These are phyloP conservation scores for Arabidopsis lyrata DNA, from an alignment of 441 rosid genomes.

Conservation along the genomic window DNA sequence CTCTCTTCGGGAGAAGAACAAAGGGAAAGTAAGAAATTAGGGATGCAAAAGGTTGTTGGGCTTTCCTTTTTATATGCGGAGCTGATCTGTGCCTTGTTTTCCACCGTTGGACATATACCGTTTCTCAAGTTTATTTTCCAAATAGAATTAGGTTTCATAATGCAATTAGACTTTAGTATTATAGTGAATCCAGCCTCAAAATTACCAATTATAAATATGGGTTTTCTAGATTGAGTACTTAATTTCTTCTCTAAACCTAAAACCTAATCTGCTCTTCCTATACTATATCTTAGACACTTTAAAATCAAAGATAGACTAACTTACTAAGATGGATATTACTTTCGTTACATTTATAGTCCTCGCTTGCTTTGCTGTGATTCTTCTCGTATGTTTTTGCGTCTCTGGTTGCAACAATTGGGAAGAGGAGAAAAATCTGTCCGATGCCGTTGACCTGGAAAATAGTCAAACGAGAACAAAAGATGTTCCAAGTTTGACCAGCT, in stretches of 20 bases:
- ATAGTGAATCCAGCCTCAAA: background rate
- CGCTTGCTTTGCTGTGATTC: background rate
- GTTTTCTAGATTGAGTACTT: background rate
- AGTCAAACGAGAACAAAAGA: background rate
- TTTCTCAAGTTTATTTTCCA: slow-evolving; percentile 2
- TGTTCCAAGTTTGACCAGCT: background rate
- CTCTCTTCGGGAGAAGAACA: too few relatives aligned
- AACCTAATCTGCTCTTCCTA: background rate
- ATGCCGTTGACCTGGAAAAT: background rate
- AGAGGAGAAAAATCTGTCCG: background rate
- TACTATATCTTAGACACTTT: background rate
- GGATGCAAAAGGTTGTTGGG: too few relatives aligned
- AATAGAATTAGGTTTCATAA: background rate
- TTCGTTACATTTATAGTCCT: background rate
- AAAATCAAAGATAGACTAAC: background rate
- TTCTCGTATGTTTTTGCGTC: slow-evolving; percentile 15
- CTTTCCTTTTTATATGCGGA: too few relatives aligned
- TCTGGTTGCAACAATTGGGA: background rate
- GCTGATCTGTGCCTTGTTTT: too few relatives aligned
- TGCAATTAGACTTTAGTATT: background rate
- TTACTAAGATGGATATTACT: background rate
- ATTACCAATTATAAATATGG: background rate
- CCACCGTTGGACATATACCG: too few relatives aligned
- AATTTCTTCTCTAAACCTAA: background rate
- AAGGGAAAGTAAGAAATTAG: too few relatives aligned